These are phyloP conservation scores for Lentinula lateritia DNA, from an alignment of 768 basidiomycete species.

Conservation along the genomic window DNA sequence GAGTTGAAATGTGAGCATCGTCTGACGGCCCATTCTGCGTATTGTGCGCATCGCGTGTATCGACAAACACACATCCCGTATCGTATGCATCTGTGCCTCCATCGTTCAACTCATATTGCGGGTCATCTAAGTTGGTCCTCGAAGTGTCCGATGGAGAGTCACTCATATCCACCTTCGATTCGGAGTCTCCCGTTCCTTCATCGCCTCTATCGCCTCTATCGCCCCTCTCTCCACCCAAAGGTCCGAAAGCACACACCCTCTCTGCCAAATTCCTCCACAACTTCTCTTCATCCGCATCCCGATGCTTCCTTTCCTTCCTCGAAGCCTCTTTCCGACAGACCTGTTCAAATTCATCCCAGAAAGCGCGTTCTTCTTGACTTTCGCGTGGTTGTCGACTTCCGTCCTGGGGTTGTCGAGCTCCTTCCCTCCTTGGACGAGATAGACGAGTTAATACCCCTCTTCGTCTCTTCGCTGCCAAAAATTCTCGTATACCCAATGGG, in stretches of 20 bases:
- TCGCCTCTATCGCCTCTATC: neutral
- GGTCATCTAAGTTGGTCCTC: neutral
- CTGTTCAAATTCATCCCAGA: neutral
- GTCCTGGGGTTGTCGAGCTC: neutral
- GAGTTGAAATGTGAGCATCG: slow-evolving; percentile 49
- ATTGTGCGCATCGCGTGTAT: slow-evolving; percentile 30
- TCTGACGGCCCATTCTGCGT: slow-evolving; percentile 6
- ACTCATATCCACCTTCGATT: neutral
- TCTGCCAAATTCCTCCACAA: slow-evolving; percentile 67
- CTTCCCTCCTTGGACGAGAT: neutral
- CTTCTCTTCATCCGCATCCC: neutral
- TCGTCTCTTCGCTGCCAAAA: neutral
- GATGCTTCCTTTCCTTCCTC: neutral
- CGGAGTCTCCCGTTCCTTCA: neutral
- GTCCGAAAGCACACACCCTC: slow-evolving; percentile 88
- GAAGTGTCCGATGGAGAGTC: neutral
- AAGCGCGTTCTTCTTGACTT: neutral
- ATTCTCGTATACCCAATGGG: neutral
- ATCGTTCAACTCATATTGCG: neutral
- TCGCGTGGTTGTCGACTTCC: neutral
- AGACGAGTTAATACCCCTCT: neutral
- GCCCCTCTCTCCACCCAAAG: slow-evolving; percentile 20
- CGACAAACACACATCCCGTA: slow-evolving; percentile 66
- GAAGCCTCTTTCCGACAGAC: neutral
- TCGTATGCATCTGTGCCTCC: neutral